Evolutionary conservation across 1,284 basidiomycete genomes (phyloP).

Genomic region (Puccinia hordei): DNA sequence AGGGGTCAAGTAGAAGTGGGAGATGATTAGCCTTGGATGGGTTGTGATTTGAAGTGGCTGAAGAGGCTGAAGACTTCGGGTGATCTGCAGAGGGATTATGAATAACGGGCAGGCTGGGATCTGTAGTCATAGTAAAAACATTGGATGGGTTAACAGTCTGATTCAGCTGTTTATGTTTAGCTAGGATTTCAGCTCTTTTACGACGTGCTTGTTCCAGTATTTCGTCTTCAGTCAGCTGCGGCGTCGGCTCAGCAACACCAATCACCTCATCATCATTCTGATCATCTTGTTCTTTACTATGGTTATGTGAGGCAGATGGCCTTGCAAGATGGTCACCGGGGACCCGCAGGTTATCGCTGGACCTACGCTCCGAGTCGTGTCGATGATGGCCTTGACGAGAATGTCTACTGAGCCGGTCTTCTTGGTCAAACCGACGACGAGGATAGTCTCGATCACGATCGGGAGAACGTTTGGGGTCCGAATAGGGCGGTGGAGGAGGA

Average conservation of each 20-base stretch:
- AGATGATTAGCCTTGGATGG: neutral
- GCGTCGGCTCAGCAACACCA: neutral
- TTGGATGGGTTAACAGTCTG: constrained; percentile 49
- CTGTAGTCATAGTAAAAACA: constrained; percentile 50
- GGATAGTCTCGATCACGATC: constrained; percentile 38
- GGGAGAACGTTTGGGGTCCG: constrained; percentile 25
- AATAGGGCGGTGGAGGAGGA: constrained; percentile 9
- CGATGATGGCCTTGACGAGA: constrained; percentile 10
- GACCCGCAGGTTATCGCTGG: neutral
- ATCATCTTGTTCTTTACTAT: constrained; percentile 1
- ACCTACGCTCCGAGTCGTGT: constrained; percentile 1
- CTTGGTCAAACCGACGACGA: constrained; percentile 19
- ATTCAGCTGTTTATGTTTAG: constrained; percentile 48
- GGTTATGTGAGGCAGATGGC: constrained; percentile 9
- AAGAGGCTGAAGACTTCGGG: constrained; percentile 1
- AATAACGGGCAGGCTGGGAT: constrained; percentile 31
- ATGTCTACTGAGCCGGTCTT: constrained; percentile 10
- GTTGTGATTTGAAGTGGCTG: neutral
- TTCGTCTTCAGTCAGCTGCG: constrained; percentile 45
- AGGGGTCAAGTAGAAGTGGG: constrained; percentile 8
- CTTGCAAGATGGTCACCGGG: neutral
- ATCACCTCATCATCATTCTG: constrained; percentile 16
- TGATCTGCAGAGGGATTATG: constrained; percentile 16
- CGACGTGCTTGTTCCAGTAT: constrained; percentile 51
- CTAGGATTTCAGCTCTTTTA: constrained; percentile 52